A percentile compares a stretch with the other conserved stretches of the same genome.
phyloP scores from a whole-genome alignment of 306 rosid genomes.

The Astragalus glycyphyllos region DNA sequence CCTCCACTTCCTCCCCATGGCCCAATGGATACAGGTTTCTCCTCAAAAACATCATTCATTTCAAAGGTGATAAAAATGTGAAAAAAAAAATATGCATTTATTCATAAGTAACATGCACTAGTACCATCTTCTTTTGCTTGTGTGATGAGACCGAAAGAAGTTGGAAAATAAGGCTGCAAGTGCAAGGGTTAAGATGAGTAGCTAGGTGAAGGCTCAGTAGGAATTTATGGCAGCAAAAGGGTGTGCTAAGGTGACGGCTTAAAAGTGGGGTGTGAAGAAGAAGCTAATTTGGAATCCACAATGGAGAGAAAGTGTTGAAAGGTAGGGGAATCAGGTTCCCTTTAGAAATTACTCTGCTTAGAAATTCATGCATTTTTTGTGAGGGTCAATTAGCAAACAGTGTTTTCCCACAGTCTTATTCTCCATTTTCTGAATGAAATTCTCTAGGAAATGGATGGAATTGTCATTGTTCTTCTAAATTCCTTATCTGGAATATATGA shows the following conservation, averaged over 20 bases:
- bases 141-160: slow-evolving; percentile 20
- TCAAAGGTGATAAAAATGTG: slow-evolving; percentile 24
- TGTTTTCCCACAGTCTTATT: slow-evolving; percentile 34
- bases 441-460: slow-evolving; percentile 35
- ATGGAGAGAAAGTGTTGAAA: slow-evolving; percentile 37
- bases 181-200: slow-evolving; percentile 23
- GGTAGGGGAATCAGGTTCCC: slow-evolving; percentile 48
- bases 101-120: slow-evolving; percentile 22
- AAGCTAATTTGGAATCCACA: slow-evolving; percentile 48
- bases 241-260: slow-evolving; percentile 23
- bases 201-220: slow-evolving; percentile 23
- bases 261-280: slow-evolving; percentile 34
- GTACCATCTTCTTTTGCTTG: slow-evolving; percentile 42
- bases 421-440: slow-evolving; percentile 42
- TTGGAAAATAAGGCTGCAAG: slow-evolving; percentile 5
- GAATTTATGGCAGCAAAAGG: slow-evolving; percentile 38
- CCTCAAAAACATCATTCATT: slow-evolving; percentile 40
- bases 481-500: slow-evolving; percentile 28
- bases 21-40: slow-evolving; percentile 57
- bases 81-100: not conserved
- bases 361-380: slow-evolving; percentile 2
- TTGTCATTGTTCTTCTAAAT: slow-evolving; percentile 12
- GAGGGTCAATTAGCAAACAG: slow-evolving; percentile 10
- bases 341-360: slow-evolving; percentile 7
- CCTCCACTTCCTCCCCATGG: slow-evolving; percentile 86